Percentiles rank a stretch among this genome's conserved stretches.
phyloP scores from a whole-genome alignment of 305 asterid species.

The Fraxinus nigra region DNA sequence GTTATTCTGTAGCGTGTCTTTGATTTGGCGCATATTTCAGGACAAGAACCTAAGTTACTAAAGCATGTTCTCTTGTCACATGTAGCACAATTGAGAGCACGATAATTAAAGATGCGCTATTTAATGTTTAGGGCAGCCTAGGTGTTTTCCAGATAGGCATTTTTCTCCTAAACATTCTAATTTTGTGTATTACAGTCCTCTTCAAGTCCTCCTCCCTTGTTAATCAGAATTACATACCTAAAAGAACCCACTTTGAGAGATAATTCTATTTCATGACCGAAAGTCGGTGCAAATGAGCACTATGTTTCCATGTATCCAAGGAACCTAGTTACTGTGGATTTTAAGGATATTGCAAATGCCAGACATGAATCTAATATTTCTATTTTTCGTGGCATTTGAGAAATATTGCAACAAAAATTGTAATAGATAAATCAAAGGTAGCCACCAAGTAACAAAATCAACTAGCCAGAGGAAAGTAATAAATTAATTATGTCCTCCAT shows the following conservation, averaged over 20 bases:
- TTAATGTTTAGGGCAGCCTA: not conserved
- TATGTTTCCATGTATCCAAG: not conserved
- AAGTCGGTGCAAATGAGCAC: not conserved
- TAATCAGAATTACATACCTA: not conserved
- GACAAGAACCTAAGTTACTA: not conserved
- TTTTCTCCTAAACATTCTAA: not conserved
- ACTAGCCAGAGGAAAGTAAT: not conserved
- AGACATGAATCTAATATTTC: not conserved
- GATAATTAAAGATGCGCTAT: not conserved
- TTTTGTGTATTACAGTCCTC: not conserved
- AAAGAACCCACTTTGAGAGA: not conserved
- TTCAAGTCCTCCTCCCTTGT: not conserved
- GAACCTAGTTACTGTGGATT: not conserved
- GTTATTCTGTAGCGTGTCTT: not conserved
- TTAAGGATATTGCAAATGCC: not conserved
- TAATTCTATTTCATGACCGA: not conserved
- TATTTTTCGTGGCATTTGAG: not conserved
- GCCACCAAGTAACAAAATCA: not conserved
- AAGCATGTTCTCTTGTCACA: slow-evolving; percentile 9
- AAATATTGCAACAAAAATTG: not conserved
- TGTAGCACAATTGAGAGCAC: not conserved
- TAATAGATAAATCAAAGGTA: not conserved
- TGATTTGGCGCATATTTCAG: not conserved
- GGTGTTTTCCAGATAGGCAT: not conserved
- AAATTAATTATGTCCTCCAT: not conserved